Percentiles rank a stretch among this genome's conserved stretches.
Conservation (phyloP, 1,139 yeast genomes). For the Ashbya aceris region DNA sequence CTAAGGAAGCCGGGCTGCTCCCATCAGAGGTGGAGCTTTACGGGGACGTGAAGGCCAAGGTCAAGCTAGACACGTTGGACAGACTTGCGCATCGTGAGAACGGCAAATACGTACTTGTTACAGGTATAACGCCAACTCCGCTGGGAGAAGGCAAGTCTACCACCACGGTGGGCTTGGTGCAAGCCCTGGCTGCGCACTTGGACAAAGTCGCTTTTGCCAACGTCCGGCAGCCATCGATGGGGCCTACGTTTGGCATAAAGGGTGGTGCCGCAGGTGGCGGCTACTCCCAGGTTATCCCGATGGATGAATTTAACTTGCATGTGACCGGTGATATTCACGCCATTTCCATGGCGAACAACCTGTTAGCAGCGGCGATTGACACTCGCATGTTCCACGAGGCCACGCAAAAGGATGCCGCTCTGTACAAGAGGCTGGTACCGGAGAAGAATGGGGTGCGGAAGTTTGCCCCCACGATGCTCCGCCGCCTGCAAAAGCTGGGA, state of each 20-base stretch:
- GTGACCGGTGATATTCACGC: slow-evolving; percentile 98
- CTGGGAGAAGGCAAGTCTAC: slow-evolving; percentile 98
- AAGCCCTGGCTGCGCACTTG: slow-evolving; percentile 90
- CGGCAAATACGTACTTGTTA: slow-evolving; percentile 87
- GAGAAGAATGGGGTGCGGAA: slow-evolving; percentile 72
- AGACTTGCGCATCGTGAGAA: slow-evolving; percentile 59
- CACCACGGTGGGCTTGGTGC: slow-evolving; percentile 93
- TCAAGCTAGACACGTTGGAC: slow-evolving; percentile 62
- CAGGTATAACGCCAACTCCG: slow-evolving; percentile 98
- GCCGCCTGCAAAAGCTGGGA: slow-evolving; percentile 72
- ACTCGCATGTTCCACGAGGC: slow-evolving; percentile 95
- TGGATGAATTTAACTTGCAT: slow-evolving; percentile 98
- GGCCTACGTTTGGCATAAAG: slow-evolving; percentile 97
- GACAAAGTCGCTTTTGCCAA: slow-evolving; percentile 85
- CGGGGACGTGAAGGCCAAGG: slow-evolving; percentile 91
- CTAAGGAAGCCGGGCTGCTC: slow-evolving; percentile 74
- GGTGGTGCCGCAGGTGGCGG: slow-evolving; percentile 99
- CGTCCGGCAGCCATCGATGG: slow-evolving; percentile 98
- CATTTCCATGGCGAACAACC: slow-evolving; percentile 87
- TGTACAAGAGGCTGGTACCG: slow-evolving; percentile 83
- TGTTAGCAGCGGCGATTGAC: slow-evolving; percentile 95
- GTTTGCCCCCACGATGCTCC: slow-evolving; percentile 71
- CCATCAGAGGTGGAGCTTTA: slow-evolving; percentile 81
- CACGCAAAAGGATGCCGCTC: slow-evolving; percentile 83
- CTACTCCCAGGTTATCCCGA: slow-evolving; percentile 95